Conservation (phyloP, 495 filamentous ascomycete genomes). For the Patellaria atrata region DNA sequence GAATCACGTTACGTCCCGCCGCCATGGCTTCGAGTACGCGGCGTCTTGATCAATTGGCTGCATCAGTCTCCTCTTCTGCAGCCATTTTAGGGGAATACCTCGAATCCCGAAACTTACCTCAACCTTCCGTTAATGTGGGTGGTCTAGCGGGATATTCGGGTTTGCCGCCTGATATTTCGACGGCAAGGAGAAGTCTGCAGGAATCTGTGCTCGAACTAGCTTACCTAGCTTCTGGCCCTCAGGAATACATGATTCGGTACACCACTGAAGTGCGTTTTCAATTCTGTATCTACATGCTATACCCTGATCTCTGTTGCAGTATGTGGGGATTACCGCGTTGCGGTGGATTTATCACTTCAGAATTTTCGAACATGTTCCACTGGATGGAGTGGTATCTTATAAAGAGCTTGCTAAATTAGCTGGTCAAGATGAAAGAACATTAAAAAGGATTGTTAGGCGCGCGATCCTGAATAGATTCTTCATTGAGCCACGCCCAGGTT, state of each 20-base stretch:
- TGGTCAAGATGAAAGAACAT: constrained; percentile 4
- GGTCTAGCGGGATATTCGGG: too few relatives aligned
- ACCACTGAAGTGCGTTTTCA: constrained; percentile 14
- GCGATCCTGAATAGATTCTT: constrained; percentile 8
- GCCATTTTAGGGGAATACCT: constrained; percentile 4
- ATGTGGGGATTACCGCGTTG: too few relatives aligned
- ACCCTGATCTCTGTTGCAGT: constrained; percentile 2
- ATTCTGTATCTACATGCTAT: too few relatives aligned
- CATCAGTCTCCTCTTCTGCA: constrained; percentile 2
- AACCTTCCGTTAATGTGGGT: constrained; percentile 5
- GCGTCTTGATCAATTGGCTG: constrained; percentile 3
- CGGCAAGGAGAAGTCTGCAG: too few relatives aligned
- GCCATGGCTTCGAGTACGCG: too few relatives aligned
- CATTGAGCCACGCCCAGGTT: constrained; percentile 6
- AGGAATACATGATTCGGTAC: constrained; percentile 19
- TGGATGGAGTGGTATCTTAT: constrained; percentile 5
- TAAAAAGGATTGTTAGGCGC: constrained; percentile 10
- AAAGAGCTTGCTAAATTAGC: constrained; percentile 4
- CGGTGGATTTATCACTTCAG: constrained; percentile 13
- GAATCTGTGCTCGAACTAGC: constrained; percentile 14
- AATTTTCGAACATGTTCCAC: constrained; percentile 13
- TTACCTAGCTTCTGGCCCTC: constrained; percentile 19
- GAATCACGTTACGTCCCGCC: too few relatives aligned
- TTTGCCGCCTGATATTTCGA: too few relatives aligned
- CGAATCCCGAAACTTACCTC: constrained; percentile 2